A percentile compares a stretch with the other conserved stretches of the same genome.
Evolutionary conservation across 148 eudicot species (phyloP).

Genomic region (Suaeda aralocaspica): DNA sequence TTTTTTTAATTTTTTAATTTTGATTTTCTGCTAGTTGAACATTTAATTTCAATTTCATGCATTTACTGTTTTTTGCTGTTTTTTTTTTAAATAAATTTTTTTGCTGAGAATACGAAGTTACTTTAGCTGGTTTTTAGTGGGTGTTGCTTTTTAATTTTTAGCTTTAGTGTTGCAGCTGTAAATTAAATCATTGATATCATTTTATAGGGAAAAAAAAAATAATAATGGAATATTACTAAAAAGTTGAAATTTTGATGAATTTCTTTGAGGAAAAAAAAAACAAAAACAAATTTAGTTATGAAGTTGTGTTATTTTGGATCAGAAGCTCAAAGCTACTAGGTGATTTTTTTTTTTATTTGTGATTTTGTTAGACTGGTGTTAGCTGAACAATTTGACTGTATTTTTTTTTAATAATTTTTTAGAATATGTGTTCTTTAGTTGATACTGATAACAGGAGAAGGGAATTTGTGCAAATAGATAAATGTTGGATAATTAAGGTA

Average conservation of each 20-base stretch:
- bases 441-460: background rate
- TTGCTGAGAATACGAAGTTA: too few relatives aligned
- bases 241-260: conserved; percentile 6
- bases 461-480: background rate
- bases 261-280: background rate
- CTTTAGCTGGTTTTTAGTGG: too few relatives aligned
- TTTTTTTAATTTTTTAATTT: background rate
- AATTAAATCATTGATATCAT: conserved; percentile 4
- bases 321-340: background rate
- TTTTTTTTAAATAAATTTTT: background rate
- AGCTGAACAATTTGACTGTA: too few relatives aligned
- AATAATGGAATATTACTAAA: too few relatives aligned
- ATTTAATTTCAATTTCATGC: background rate
- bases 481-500: background rate
- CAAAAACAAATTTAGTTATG: background rate
- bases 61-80: conserved; percentile 19
- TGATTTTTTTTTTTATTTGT: background rate
- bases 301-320: background rate
- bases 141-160: too few relatives aligned
- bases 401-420: background rate
- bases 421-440: background rate
- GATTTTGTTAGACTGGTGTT: too few relatives aligned
- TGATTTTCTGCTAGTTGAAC: background rate
- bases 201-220: background rate
- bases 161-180: conserved; percentile 6